Percentiles rank a stretch among this genome's conserved stretches.
Evolutionary conservation across 768 basidiomycete species (phyloP).

Genomic region (Calocybe cyanea): DNA sequence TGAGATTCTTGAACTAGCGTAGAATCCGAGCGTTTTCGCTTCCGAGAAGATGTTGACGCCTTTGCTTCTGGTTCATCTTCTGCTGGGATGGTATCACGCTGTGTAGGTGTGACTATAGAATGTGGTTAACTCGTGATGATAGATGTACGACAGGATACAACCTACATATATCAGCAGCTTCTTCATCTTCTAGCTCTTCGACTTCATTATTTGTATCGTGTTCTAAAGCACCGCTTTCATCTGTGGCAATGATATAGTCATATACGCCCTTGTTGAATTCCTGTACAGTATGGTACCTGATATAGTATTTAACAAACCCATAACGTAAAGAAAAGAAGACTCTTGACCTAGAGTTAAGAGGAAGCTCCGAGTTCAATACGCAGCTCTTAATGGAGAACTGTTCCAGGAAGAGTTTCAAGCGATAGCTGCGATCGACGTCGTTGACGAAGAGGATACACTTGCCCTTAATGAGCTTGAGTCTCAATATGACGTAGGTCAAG

Average conservation of each 20-base stretch:
- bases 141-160: constrained; percentile 1
- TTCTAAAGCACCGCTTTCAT: constrained; percentile 65
- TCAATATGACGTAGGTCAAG: constrained; percentile 92
- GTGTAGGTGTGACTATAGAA: constrained; percentile 49
- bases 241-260: constrained; percentile 97
- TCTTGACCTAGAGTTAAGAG: constrained; percentile 85
- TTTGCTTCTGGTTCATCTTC: constrained; percentile 18
- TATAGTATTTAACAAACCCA: background rate
- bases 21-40: constrained; percentile 52
- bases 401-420: constrained; percentile 95
- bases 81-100: constrained; percentile 34
- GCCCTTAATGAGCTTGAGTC: constrained; percentile 91
- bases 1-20: constrained; percentile 35
- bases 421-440: constrained; percentile 90
- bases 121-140: background rate
- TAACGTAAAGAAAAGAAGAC: background rate
- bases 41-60: constrained; percentile 26
- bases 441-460: constrained; percentile 98
- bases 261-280: constrained; percentile 99
- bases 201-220: constrained; percentile 46
- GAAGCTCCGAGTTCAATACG: constrained; percentile 93
- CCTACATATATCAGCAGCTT: constrained; percentile 34
- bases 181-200: constrained; percentile 35
- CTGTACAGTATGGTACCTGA: constrained; percentile 92
- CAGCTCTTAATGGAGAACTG: constrained; percentile 97